Evolutionary conservation across 2,329 filamentous ascomycete species (phyloP), one percentile per base, ranked within the genome.

Genomic region (Diaporthe vexans): DNA sequence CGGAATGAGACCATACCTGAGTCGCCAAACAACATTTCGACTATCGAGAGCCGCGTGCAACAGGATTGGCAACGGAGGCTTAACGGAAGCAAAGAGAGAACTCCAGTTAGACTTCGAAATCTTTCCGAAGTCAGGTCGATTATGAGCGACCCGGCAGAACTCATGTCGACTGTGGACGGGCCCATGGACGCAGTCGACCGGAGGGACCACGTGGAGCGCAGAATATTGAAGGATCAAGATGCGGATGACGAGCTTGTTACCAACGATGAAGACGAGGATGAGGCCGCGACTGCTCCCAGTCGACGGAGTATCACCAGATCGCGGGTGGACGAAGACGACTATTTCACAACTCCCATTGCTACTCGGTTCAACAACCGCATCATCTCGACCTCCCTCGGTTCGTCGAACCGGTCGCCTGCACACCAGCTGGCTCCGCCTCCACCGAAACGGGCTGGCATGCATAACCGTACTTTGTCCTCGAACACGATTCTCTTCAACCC

Each of bases 211-310:
- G 59, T 74, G 40, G 73, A 73, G 77, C 85, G 81, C 79, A 57
- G 88, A 85, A 79, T 85, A 33, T 84, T 87, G 68, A 88, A 88
- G 77, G 94, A 97, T 79, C 94, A 92, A 9, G 95, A 97, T 80
- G 94, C 95, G 0, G 95, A 98, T 79, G 95, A 98, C 79, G 95
- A 98, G 82, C 86, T 95, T n/a, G 89, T 94, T 17, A 95, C 94
- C 4, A 94, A 95, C 73, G 94, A 95, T 73, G 93, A 95, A 73
- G 91, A 92, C 56, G 89, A 90, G 72, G 88, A 91, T 67, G 85
- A 87, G 21, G 63, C 46, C 83, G 73, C 37, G 73, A 81, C 75
- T 81, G 69, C 77, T 76, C 78, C 54, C 77, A 77, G 72, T 79
- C 74, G 73, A 79, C 75, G 46, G 21, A 78, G 40, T 43, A 43